phyloP scores from a whole-genome alignment of 164 flowering plant species.

The Vitis rotundifolia region DNA sequence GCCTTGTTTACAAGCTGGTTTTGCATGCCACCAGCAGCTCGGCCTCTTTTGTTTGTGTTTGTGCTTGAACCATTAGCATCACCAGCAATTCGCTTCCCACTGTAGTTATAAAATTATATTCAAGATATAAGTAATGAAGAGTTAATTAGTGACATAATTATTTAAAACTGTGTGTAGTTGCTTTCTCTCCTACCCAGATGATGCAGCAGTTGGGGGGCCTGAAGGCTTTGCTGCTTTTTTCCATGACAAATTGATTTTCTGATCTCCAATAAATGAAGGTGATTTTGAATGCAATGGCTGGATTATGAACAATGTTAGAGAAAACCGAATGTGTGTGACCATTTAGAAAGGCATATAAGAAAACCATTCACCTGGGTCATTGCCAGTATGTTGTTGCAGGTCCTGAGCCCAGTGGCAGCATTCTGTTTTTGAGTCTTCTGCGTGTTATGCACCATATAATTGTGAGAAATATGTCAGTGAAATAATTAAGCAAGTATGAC shows the following conservation, averaged over 20 bases:
- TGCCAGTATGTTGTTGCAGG: constrained; percentile 87
- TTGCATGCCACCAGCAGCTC: constrained; percentile 66
- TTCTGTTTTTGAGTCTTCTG: constrained; percentile 84
- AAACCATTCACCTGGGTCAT: constrained; percentile 75
- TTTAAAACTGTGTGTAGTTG: too few relatives aligned
- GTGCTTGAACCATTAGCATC: constrained; percentile 53
- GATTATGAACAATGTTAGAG: not conserved
- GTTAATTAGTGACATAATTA: not conserved
- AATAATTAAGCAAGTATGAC: not conserved
- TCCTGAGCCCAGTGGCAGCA: constrained; percentile 74
- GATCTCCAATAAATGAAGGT: constrained; percentile 88
- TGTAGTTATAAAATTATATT: constrained; percentile 19
- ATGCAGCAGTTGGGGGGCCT: constrained; percentile 35
- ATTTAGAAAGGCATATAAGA: not conserved
- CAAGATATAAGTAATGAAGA: not conserved
- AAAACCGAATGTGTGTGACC: too few relatives aligned
- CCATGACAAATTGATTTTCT: constrained; percentile 88
- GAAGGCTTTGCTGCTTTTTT: constrained; percentile 68
- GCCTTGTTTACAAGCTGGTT: constrained; percentile 77
- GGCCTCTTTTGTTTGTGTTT: constrained; percentile 57
- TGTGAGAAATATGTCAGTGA: too few relatives aligned
- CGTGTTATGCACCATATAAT: constrained; percentile 5
- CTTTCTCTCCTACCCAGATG: constrained; percentile 52
- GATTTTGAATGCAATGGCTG: constrained; percentile 80
- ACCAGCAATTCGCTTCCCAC: constrained; percentile 61